Evolutionary conservation across 169 alveolate genomes (phyloP), one percentile per base, ranked within the genome.

Genomic region (Miamiensis avidus): DNA sequence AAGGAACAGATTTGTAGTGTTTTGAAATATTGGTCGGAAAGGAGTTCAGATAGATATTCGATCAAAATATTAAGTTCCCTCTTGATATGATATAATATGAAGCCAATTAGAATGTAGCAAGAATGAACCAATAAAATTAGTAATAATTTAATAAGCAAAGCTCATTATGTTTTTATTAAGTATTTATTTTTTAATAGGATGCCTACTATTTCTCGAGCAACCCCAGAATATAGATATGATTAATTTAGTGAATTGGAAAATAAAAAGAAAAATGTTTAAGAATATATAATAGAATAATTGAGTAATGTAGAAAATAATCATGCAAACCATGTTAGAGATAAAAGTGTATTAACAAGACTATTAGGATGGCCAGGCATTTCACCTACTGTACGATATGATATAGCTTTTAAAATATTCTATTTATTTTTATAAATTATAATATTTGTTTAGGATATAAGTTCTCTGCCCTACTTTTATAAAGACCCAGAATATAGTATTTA

Each of bases 1-100:
- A 91, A 33, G 93, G 87, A 72, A 74, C 72, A 29, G 74, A 86
- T n/a, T 69, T 83, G 30, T 87, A 92, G 76, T 82, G 91, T 0
- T 92, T 86, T 88, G 95, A 89, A 84, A 85, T 88, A 78, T 88
- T 78, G 79, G 32, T 92, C 49, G 86, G 92, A 29, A 28, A 82
- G 74, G 76, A 65, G 31, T 89, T 92, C 83, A 87, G 94, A 86
- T 83, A 82, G 0, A 83, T 86, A 65, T 92, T 89, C 84, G 91
- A 89, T 75, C 83, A 89, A 78, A 86, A 87, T 34, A 89, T 82
- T 76, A 85, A 87, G 74, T 74, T 84, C 20, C 88, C 84, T 87
- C 85, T 83, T 34, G 92, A 92, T 64, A 65, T 85, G 29, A 30
- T 82, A 77, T 85, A 28, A 69, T 30, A 75, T 79, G 87, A 87